A percentile compares a stretch with the other conserved stretches of the same genome.
These are phyloP conservation scores for Solanum aculeatissimum DNA, from an alignment of 305 asterid species.

Conservation along the genomic window DNA sequence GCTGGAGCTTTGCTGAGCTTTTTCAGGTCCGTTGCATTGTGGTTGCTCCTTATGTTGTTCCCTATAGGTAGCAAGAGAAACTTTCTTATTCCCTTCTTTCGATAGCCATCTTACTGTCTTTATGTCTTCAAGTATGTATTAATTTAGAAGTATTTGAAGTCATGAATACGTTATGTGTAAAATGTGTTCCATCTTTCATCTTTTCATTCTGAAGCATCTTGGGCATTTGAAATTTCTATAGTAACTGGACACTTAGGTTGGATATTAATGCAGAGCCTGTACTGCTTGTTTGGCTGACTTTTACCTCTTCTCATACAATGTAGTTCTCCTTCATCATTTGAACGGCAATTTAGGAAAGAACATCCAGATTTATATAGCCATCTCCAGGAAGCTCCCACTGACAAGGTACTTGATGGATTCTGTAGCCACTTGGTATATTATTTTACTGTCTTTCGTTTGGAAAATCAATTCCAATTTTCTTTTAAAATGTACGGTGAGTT, in stretches of 20 bases:
- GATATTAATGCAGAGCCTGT: neutral
- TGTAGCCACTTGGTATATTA: neutral
- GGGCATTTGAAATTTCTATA: neutral
- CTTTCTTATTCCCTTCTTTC: neutral
- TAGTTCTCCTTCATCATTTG: conserved; percentile 93
- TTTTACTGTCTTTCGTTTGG: neutral
- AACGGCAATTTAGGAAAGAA: conserved; percentile 55
- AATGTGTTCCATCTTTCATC: neutral
- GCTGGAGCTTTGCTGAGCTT: conserved; percentile 97
- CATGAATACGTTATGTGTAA: neutral
- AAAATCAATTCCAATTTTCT: neutral
- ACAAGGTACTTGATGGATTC: conserved; percentile 33
- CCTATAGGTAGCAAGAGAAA: conserved; percentile 55
- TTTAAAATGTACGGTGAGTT: neutral
- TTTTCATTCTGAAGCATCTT: neutral
- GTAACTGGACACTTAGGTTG: neutral
- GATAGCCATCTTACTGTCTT: neutral
- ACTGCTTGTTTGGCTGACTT: neutral
- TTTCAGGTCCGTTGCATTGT: conserved; percentile 65
- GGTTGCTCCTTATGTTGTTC: conserved; percentile 93
- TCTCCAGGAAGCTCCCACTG: conserved; percentile 68
- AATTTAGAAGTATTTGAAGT: neutral
- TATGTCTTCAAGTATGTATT: neutral
- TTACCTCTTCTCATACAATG: conserved; percentile 11
- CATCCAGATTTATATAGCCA: conserved; percentile 66